Evolutionary conservation across 345 rosid species (phyloP), one percentile per base, ranked within the genome.

Genomic region (Brassica cretica): DNA sequence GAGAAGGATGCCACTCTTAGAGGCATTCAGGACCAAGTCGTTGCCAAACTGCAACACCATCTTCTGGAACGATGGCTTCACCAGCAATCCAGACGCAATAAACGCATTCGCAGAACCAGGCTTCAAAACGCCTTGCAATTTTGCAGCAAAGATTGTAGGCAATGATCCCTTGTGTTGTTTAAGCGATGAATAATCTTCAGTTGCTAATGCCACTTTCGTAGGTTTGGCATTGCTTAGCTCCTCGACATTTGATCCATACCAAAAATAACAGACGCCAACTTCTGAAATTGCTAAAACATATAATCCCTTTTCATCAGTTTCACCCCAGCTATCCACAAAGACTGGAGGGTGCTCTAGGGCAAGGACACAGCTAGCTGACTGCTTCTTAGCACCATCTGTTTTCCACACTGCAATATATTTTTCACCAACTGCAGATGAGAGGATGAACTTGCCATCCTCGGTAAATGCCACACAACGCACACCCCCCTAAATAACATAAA

Each of bases 321-420:
- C 79, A 80, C 86, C 76, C 88, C 72, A 82, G 80, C 94, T 66
- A 80, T 95, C 98, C 68, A 95, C 76, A 11, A 83, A 90, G 59
- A 93, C 89, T 32, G 97, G 93, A 78, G 99, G 98, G 82, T 95
- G 93, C 81, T 93, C 99, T 88, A 95, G 82, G 46, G 99, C 89
- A 81, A 95, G 96, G 71, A 89, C 89, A 85, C 97, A 95, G 82
- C 90, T 89, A 73, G 94, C 96, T 19, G 98, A 91, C 82, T 88
- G 89, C 74, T 81, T 91, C 84, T 90, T 90, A 29, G 84, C 83
- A 72, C 94, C 89, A 78, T 82, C 92, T 37, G 86, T 81, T 82
- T 80, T 88, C 98, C 99, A 95, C 0, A 95, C 25, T 64, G 92
- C 93, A 64, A 94, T 65, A 77, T 92, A 89, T 84, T 91, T 87